Evolutionary conservation across 192 early-diverging fungal species (phyloP), one percentile per base, ranked within the genome.

Genomic region (Gamsiella multidivaricata): DNA sequence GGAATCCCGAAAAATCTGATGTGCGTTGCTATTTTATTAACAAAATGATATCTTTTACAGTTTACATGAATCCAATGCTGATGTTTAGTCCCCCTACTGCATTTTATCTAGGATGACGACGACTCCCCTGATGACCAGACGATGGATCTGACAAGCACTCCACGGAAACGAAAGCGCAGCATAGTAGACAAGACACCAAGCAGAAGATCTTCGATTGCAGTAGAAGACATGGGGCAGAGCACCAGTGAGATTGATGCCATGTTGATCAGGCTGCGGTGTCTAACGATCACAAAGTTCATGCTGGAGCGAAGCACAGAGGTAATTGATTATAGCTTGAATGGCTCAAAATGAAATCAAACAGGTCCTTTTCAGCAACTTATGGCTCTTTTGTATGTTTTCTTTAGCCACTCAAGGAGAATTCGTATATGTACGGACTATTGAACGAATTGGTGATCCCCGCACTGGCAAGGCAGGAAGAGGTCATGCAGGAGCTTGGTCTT

Each of bases 401-500:
- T n/a, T 63, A 86, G 85, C 49, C 81, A n/a, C 76, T 94, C 32
- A 84, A 82, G 53, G 86, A 92, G 25, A 93, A 91, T 53, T 86
- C 92, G 14, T 85, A 89, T 3, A 84, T 94, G 79, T 92, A 88
- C 76, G 93, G 88, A 45, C 80, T 94, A 32, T 70, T 93, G 50
- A 91, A 89, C 37, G 88, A 92, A 25, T 70, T 89, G 61, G 85
- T 94, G 29, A 87, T 92, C 36, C 93, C 93, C 0, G 88, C 91
- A 2, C 83, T 94, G 23, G 86, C 87, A 81, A 87, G 84, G 68
- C 75, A 81, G 2, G 91, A 94, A 47, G 81, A 85, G 12, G 73
- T 91, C 5, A 65, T 95, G 32, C 88, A 91, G 42, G 91, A 93
- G 71, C 85, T 91, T 39, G 94, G 93, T 26, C 82, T 96, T 33